A percentile compares a stretch with the other conserved stretches of the same genome.
Conservation (phyloP, 352 stramenopile genomes). For the Phytophthora kernoviae region DNA sequence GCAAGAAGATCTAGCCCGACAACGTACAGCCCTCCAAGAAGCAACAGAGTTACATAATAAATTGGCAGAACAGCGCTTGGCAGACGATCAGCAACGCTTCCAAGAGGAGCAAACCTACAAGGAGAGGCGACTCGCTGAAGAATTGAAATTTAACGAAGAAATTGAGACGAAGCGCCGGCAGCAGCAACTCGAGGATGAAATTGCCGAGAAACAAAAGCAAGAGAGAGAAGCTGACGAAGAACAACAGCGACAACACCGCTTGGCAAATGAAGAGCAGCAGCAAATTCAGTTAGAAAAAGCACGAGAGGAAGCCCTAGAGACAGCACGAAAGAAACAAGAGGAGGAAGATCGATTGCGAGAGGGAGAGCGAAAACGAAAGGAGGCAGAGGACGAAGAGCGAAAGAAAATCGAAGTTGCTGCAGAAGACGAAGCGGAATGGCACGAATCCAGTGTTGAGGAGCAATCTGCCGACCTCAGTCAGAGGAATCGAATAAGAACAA, state of each 20-base stretch:
- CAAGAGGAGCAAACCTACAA: constrained; percentile 28
- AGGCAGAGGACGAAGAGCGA: constrained; percentile 6
- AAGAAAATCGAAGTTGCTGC: neutral
- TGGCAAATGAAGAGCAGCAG: constrained; percentile 10
- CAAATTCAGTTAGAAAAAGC: constrained; percentile 11
- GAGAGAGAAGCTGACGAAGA: constrained; percentile 30
- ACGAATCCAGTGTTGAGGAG: constrained; percentile 8
- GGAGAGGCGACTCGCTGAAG: constrained; percentile 22
- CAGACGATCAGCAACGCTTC: constrained; percentile 27
- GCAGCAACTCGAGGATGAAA: constrained; percentile 27
- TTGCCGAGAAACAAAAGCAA: constrained; percentile 9
- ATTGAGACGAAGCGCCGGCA: constrained; percentile 20
- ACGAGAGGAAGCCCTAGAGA: constrained; percentile 8
- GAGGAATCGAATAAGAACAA: neutral
- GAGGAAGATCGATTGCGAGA: constrained; percentile 13
- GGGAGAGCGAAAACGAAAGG: constrained; percentile 4
- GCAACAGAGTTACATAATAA: constrained; percentile 34
- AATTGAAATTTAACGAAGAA: constrained; percentile 26
- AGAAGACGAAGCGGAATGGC: constrained; percentile 1
- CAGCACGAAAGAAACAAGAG: constrained; percentile 21
- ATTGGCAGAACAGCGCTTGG: constrained; percentile 20
- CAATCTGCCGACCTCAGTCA: neutral
- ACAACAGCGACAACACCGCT: constrained; percentile 4
- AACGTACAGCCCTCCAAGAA: constrained; percentile 42
- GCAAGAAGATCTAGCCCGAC: constrained; percentile 38